Evolutionary conservation across 129 eudicot species (phyloP).

Genomic region (Sambucus nigra): DNA sequence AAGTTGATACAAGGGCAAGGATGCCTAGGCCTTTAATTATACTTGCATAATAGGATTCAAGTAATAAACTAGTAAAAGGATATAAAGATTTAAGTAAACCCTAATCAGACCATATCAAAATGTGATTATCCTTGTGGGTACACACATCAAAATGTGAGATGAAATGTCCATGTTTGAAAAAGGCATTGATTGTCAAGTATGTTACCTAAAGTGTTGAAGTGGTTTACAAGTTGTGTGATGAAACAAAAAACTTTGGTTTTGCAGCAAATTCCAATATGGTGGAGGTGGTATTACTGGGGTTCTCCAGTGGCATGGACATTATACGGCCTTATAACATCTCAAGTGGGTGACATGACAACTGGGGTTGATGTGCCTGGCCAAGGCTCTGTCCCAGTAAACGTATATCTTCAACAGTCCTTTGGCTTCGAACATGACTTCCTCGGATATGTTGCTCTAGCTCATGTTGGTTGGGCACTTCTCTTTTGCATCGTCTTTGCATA

Average conservation of each 20-base stretch:
- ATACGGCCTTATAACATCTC: constrained; percentile 34
- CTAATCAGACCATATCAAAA: too few relatives aligned
- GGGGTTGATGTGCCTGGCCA: constrained; percentile 19
- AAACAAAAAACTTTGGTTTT: not conserved
- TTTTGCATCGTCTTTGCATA: constrained; percentile 29
- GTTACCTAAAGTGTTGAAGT: not conserved
- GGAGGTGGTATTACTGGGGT: constrained; percentile 51
- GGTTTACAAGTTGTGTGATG: not conserved
- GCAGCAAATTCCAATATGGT: constrained; percentile 52
- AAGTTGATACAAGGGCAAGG: too few relatives aligned
- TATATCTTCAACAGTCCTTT: constrained; percentile 13
- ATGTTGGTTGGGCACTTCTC: constrained; percentile 21
- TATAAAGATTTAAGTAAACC: too few relatives aligned
- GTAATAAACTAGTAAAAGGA: too few relatives aligned
- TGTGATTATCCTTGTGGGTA: too few relatives aligned
- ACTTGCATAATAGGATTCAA: too few relatives aligned
- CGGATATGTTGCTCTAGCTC: constrained; percentile 21
- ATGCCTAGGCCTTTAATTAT: too few relatives aligned
- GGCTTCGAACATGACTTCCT: constrained; percentile 35
- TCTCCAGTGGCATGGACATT: constrained; percentile 44
- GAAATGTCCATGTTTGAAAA: too few relatives aligned
- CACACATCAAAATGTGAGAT: too few relatives aligned
- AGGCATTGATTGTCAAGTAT: too few relatives aligned
- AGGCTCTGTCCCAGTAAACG: constrained; percentile 12
- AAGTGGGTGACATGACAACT: constrained; percentile 20